These are phyloP conservation scores for Didymella lethalis DNA, from an alignment of 2,329 filamentous ascomycete species.

Conservation along the genomic window DNA sequence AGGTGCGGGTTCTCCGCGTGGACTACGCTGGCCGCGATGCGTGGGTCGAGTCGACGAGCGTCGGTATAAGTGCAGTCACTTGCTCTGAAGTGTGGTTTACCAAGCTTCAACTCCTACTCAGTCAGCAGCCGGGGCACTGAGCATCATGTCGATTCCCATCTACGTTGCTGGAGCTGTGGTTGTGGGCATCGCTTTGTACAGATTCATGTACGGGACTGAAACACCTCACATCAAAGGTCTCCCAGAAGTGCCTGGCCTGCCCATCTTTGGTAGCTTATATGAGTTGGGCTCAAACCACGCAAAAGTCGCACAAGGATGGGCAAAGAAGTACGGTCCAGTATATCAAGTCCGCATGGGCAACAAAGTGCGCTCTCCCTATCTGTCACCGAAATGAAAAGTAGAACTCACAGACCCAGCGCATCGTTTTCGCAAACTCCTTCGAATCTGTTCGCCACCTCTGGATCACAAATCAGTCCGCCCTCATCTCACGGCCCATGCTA, in stretches of 20 bases:
- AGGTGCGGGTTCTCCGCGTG: constrained; percentile 8
- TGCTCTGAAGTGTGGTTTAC: constrained; percentile 4
- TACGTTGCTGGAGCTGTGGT: constrained; percentile 53
- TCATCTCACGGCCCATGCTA: constrained; percentile 79
- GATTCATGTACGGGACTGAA: constrained; percentile 56
- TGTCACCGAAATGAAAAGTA: background rate
- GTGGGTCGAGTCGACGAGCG: constrained; percentile 10
- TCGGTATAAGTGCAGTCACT: constrained; percentile 19
- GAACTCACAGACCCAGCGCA: constrained; percentile 57
- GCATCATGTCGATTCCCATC: constrained; percentile 51
- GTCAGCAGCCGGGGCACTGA: constrained; percentile 1
- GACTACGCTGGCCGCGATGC: constrained; percentile 6
- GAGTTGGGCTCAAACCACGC: constrained; percentile 58
- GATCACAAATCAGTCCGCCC: constrained; percentile 78
- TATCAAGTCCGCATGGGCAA: constrained; percentile 69
- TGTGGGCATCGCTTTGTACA: constrained; percentile 51
- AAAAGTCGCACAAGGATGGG: constrained; percentile 56
- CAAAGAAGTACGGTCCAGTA: constrained; percentile 59
- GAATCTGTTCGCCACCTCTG: constrained; percentile 76
- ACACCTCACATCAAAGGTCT: constrained; percentile 59
- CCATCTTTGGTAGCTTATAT: constrained; percentile 57
- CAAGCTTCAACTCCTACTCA: constrained; percentile 1
- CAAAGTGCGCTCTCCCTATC: constrained; percentile 54
- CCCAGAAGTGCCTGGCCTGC: constrained; percentile 57
- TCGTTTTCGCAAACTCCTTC: constrained; percentile 81